These are phyloP conservation scores for Zygosaccharomyces bailii DNA, from an alignment of 805 yeast genomes.

Conservation along the genomic window DNA sequence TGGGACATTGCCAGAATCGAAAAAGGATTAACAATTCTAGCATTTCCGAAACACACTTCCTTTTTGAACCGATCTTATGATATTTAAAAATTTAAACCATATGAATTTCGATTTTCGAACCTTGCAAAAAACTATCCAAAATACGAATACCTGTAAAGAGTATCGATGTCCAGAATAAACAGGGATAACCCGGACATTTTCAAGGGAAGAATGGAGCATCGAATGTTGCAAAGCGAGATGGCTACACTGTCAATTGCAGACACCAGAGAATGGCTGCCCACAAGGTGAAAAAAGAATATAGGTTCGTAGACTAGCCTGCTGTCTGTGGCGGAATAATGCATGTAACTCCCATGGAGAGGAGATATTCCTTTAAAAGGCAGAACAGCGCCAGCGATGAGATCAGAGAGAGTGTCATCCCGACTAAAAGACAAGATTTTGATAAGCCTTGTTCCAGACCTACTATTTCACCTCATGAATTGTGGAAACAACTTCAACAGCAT, in stretches of 20 bases:
- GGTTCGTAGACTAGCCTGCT: neutral
- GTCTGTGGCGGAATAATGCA: slow-evolving; percentile 1
- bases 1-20: no score
- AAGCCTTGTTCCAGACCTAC: slow-evolving; percentile 5
- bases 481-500: slow-evolving; percentile 14
- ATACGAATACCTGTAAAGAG: no score
- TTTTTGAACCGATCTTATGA: no score
- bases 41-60: no score
- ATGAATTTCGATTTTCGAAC: no score
- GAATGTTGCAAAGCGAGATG: neutral
- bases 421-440: slow-evolving; percentile 15
- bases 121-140: no score
- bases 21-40: no score
- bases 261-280: neutral
- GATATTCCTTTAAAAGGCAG: slow-evolving; percentile 15
- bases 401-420: slow-evolving; percentile 6
- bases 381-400: slow-evolving; percentile 11
- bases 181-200: neutral
- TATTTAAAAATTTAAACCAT: no score
- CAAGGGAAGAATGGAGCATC: neutral
- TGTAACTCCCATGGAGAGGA: slow-evolving; percentile 8
- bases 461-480: slow-evolving; percentile 13
- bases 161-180: neutral
- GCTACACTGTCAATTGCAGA: neutral
- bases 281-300: neutral